Evolutionary conservation across 2,329 filamentous ascomycete genomes (phyloP).

Genomic region (Scedosporium aurantiacum): DNA sequence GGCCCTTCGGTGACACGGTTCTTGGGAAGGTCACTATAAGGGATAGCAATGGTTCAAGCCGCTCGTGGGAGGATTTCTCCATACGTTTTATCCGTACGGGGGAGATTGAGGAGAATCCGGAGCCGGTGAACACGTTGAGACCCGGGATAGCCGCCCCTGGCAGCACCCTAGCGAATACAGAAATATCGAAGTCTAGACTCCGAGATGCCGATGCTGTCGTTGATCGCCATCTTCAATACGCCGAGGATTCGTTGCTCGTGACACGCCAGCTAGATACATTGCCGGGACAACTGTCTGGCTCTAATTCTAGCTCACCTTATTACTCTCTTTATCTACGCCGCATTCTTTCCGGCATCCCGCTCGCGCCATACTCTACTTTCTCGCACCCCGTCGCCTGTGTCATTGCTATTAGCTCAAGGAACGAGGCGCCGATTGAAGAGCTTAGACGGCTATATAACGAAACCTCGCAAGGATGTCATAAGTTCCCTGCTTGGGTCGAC

Average conservation of each 20-base stretch:
- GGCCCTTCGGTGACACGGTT: slow-evolving; percentile 83
- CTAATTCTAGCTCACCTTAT: slow-evolving; percentile 58
- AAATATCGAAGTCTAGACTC: slow-evolving; percentile 22
- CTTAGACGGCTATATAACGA: slow-evolving; percentile 73
- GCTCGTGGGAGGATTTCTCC: slow-evolving; percentile 79
- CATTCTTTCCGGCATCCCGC: slow-evolving; percentile 65
- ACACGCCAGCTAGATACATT: slow-evolving; percentile 25
- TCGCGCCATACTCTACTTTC: slow-evolving; percentile 84
- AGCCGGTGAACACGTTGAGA: slow-evolving; percentile 20
- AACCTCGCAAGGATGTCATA: slow-evolving; percentile 65
- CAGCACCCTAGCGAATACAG: slow-evolving; percentile 5
- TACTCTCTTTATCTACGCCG: slow-evolving; percentile 78
- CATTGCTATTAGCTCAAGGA: slow-evolving; percentile 88
- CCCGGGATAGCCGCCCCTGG: neutral
- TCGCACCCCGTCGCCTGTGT: slow-evolving; percentile 89
- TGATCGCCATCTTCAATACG: slow-evolving; percentile 65
- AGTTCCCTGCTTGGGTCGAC: slow-evolving; percentile 75
- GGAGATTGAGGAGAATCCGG: slow-evolving; percentile 41
- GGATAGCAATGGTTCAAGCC: slow-evolving; percentile 78
- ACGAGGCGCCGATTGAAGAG: slow-evolving; percentile 73
- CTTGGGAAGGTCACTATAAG: slow-evolving; percentile 81
- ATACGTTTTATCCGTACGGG: slow-evolving; percentile 72
- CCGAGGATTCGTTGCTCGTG: slow-evolving; percentile 47
- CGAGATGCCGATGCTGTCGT: slow-evolving; percentile 70
- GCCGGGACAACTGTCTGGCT: slow-evolving; percentile 29